Evolutionary conservation across 2,329 filamentous ascomycete genomes (phyloP).

Genomic region (Drechslerella dactyloides): DNA sequence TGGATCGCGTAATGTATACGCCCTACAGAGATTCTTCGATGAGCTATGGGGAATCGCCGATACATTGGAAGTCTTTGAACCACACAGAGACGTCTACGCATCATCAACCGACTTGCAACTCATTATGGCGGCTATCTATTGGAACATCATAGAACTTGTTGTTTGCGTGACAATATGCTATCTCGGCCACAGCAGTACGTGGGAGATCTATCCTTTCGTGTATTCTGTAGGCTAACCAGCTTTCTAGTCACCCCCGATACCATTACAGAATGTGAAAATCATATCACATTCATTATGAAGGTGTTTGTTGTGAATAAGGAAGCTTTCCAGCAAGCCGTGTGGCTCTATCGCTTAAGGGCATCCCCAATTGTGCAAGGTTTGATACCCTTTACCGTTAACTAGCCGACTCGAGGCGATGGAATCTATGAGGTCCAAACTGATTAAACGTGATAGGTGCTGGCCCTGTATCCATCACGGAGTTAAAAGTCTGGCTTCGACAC

Average conservation of each 20-base stretch:
- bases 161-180: constrained; percentile 26
- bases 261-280: constrained; percentile 27
- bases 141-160: constrained; percentile 33
- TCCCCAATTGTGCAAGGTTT: constrained; percentile 41
- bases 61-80: constrained; percentile 19
- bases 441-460: constrained; percentile 16
- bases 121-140: constrained; percentile 11
- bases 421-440: no score
- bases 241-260: constrained; percentile 15
- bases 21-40: constrained; percentile 37
- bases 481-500: constrained; percentile 41
- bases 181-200: constrained; percentile 16
- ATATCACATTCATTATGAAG: constrained; percentile 27
- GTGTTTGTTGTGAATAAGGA: constrained; percentile 26
- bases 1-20: constrained; percentile 23
- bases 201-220: neutral
- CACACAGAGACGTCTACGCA: constrained; percentile 28
- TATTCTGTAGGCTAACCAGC: neutral
- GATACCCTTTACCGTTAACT: no score
- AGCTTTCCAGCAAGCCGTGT: constrained; percentile 25
- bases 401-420: no score
- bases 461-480: constrained; percentile 20
- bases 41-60: constrained; percentile 29
- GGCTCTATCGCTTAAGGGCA: constrained; percentile 24
- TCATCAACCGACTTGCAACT: constrained; percentile 22